Conservation (phyloP, 2,329 filamentous ascomycete genomes). For the Pseudocercospora macadamiae region DNA sequence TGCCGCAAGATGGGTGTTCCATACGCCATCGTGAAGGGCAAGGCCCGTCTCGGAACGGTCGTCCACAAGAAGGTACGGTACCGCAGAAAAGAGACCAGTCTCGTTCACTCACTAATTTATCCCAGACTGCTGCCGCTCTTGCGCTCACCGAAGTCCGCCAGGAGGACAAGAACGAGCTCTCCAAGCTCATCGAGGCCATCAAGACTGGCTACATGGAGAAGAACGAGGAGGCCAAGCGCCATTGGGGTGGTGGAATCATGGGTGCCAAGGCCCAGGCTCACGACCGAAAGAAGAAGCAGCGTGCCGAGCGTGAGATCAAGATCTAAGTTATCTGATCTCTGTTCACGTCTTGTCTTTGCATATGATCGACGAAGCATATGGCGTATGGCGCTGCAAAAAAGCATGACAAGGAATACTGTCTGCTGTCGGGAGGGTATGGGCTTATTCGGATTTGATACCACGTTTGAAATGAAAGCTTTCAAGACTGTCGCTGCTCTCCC, state of each 20-base stretch:
- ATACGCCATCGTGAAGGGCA: constrained; percentile 99
- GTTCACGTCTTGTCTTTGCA: constrained; percentile 11
- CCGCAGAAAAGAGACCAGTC: no score
- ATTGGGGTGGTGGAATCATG: constrained; percentile 99
- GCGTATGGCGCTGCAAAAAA: constrained; percentile 26
- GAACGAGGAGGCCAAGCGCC: constrained; percentile 85
- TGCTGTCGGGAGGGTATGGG: constrained; percentile 25
- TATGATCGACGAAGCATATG: constrained; percentile 19
- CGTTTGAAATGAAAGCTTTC: constrained; percentile 24
- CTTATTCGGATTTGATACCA: constrained; percentile 29
- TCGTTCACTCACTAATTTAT: no score
- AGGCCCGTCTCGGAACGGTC: constrained; percentile 97
- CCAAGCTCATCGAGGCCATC: constrained; percentile 93
- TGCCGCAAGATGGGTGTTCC: constrained; percentile 99
- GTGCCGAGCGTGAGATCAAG: constrained; percentile 92
- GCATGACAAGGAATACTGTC: constrained; percentile 25
- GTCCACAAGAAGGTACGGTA: constrained; percentile 99
- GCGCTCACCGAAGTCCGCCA: constrained; percentile 95
- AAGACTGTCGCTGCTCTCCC: constrained; percentile 29
- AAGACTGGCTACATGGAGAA: constrained; percentile 98
- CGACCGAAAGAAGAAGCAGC: constrained; percentile 89
- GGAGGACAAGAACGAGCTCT: constrained; percentile 97
- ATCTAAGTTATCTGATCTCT: constrained; percentile 63
- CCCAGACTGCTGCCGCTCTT: constrained; percentile 90
- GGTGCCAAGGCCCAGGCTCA: constrained; percentile 84